These are phyloP conservation scores for Trametes coccinea DNA, from an alignment of 768 basidiomycete species.

Conservation along the genomic window DNA sequence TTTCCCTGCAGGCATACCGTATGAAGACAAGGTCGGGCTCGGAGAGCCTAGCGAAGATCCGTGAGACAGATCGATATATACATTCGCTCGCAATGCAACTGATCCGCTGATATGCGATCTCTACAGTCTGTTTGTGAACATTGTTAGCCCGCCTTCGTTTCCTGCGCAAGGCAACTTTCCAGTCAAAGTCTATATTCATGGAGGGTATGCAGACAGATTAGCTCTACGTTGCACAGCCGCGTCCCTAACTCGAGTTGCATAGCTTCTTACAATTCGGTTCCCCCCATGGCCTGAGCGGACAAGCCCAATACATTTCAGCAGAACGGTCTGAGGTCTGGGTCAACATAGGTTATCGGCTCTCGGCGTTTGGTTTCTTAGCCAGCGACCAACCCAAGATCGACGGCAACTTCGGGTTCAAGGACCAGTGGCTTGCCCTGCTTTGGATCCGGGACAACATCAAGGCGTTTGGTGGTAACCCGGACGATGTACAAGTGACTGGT, in stretches of 20 bases:
- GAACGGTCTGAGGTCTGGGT: constrained; percentile 71
- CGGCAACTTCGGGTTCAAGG: constrained; percentile 85
- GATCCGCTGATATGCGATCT: too few species aligned
- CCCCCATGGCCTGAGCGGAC: constrained; percentile 58
- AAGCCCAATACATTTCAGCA: constrained; percentile 67
- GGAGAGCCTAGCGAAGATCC: constrained; percentile 73
- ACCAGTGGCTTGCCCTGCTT: constrained; percentile 75
- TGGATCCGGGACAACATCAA: constrained; percentile 72
- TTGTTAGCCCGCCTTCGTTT: constrained; percentile 57
- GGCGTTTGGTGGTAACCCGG: constrained; percentile 69
- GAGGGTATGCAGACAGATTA: constrained; percentile 48
- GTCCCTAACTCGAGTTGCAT: not conserved
- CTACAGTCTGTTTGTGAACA: constrained; percentile 62
- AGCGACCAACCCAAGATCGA: constrained; percentile 57
- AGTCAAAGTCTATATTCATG: constrained; percentile 77
- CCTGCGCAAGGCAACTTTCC: constrained; percentile 49
- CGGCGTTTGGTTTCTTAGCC: constrained; percentile 76
- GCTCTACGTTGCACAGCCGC: not conserved
- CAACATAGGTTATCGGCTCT: constrained; percentile 75
- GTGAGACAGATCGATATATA: constrained; percentile 36
- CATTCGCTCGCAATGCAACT: not conserved
- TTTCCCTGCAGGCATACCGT: constrained; percentile 41
- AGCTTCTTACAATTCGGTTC: constrained; percentile 82
- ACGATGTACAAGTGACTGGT: constrained; percentile 62
- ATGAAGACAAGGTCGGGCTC: constrained; percentile 62